Evolutionary conservation across 208 protist genomes (phyloP).

Genomic region (Trypanosoma lewisi): DNA sequence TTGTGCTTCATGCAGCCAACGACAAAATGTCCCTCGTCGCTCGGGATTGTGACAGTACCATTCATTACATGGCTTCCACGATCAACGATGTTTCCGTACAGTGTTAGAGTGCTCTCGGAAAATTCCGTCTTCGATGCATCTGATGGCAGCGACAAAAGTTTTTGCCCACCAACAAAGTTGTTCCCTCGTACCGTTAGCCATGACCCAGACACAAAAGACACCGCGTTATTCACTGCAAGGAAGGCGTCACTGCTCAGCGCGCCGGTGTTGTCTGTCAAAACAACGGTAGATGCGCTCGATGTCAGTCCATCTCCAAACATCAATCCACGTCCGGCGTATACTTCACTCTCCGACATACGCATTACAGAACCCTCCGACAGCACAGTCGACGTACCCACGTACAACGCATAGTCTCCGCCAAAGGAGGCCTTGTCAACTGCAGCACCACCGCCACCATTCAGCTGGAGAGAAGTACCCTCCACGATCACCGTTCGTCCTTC

Average conservation of each 20-base stretch:
- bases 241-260: too few relatives aligned
- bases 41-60: background rate
- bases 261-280: too few relatives aligned
- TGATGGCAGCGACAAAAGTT: conserved; percentile 1
- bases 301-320: background rate
- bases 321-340: background rate
- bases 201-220: too few relatives aligned
- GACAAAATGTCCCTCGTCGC: background rate
- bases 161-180: background rate
- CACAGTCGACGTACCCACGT: background rate
- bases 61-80: background rate
- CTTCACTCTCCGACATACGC: conserved; percentile 1
- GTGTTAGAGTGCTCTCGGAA: background rate
- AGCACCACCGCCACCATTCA: background rate
- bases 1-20: conserved; percentile 16
- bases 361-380: background rate
- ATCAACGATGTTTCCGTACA: conserved; percentile 2
- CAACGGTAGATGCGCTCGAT: background rate
- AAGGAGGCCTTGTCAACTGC: background rate
- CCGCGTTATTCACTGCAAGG: too few relatives aligned
- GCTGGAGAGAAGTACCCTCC: background rate
- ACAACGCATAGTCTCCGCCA: background rate
- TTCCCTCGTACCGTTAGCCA: too few relatives aligned
- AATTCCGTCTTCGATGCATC: background rate
- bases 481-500: background rate